A percentile compares a stretch with the other conserved stretches of the same genome.
phyloP scores from a whole-genome alignment of 2,329 filamentous ascomycete species.

The Pyrenochaeta sp. region DNA sequence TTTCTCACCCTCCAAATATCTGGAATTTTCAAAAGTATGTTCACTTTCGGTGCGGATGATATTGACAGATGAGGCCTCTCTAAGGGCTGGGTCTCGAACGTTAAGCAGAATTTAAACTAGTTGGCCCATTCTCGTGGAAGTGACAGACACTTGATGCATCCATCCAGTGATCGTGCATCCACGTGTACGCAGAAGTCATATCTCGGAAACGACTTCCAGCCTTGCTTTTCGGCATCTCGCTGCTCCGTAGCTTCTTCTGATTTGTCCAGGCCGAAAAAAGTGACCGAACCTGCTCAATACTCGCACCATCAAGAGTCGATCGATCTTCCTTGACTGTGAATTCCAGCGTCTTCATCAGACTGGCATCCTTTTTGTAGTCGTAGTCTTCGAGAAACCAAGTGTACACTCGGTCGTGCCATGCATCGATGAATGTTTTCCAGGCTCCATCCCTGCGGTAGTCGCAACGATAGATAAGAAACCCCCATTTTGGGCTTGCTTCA shows the following conservation, averaged over 20 bases:
- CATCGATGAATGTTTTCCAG: slow-evolving; percentile 6
- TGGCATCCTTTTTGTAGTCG: no score
- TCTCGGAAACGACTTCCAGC: background rate
- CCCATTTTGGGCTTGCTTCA: slow-evolving; percentile 4
- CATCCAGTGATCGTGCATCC: slow-evolving; percentile 7
- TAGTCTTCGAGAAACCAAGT: no score
- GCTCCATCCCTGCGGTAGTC: slow-evolving; percentile 9
- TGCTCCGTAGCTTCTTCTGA: no score
- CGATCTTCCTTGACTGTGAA: no score
- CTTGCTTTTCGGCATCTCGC: no score
- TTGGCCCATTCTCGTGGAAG: slow-evolving; percentile 2
- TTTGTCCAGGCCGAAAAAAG: no score
- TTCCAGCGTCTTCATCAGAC: no score
- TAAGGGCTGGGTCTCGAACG: slow-evolving; percentile 1
- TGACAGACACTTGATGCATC: slow-evolving; percentile 1
- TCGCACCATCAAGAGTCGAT: no score
- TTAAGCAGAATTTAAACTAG: background rate
- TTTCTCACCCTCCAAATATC: no score
- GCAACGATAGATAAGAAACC: slow-evolving; percentile 16
- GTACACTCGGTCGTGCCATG: background rate
- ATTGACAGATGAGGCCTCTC: slow-evolving; percentile 7
- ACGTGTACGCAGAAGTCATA: slow-evolving; percentile 12
- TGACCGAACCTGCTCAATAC: no score
- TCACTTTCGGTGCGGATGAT: background rate
- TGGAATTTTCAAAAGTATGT: no score